Evolutionary conservation across 306 rosid species (phyloP).

Genomic region (Ceratonia siliqua): DNA sequence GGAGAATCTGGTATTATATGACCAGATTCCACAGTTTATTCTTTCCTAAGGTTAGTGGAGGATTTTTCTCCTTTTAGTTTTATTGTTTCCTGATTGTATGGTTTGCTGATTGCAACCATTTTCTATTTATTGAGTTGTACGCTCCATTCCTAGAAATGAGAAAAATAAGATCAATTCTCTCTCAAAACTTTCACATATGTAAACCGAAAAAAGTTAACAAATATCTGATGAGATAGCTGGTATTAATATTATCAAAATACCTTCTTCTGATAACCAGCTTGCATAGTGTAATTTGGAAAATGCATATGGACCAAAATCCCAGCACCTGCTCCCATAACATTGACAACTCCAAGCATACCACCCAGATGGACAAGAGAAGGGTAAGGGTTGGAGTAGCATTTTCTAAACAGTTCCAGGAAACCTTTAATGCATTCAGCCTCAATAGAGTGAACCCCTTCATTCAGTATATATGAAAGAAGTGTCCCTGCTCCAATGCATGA

Average conservation of each 20-base stretch:
- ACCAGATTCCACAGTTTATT: no score
- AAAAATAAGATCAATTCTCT: no score
- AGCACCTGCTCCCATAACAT: constrained; percentile 78
- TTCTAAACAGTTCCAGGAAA: constrained; percentile 72
- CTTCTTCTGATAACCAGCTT: constrained; percentile 53
- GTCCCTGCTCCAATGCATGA: constrained; percentile 90
- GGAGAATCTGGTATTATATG: no score
- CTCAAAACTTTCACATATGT: no score
- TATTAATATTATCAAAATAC: constrained; percentile 41
- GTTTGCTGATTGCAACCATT: no score
- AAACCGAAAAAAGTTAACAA: background rate
- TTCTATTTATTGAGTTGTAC: no score
- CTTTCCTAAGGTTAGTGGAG: no score
- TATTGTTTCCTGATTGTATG: no score
- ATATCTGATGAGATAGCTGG: background rate
- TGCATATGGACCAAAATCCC: constrained; percentile 59
- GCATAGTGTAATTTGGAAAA: constrained; percentile 46
- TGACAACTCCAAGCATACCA: constrained; percentile 89
- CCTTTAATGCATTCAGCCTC: constrained; percentile 61
- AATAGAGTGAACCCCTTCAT: constrained; percentile 72
- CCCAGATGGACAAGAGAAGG: constrained; percentile 80
- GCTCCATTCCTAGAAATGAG: no score
- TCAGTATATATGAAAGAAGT: constrained; percentile 60
- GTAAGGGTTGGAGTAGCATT: constrained; percentile 73
- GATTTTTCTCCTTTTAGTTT: no score